These are phyloP conservation scores for Collybiopsis confluens DNA, from an alignment of 768 basidiomycete species.

Conservation along the genomic window DNA sequence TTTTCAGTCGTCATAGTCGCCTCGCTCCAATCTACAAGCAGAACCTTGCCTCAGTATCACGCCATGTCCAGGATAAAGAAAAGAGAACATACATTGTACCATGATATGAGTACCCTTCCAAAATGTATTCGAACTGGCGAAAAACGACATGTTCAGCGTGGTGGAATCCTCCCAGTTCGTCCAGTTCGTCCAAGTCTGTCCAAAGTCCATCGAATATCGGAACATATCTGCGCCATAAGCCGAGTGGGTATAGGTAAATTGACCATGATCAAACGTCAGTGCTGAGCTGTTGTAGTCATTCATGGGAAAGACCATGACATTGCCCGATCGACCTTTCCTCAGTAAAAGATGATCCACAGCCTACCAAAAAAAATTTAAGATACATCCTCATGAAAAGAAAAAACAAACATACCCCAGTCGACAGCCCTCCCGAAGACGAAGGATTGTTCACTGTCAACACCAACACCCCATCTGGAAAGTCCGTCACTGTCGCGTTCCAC, in stretches of 20 bases:
- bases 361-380: conserved; percentile 25
- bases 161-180: conserved; percentile 71
- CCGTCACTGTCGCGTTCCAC: conserved; percentile 70
- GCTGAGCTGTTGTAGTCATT: conserved; percentile 69
- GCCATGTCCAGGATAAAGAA: not conserved
- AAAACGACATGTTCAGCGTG: conserved; percentile 52
- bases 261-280: conserved; percentile 52
- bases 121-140: conserved; percentile 47
- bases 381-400: not conserved
- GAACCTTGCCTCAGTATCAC: conserved; percentile 25
- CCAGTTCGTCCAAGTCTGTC: conserved; percentile 82
- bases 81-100: conserved; percentile 71
- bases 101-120: conserved; percentile 86
- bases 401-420: conserved; percentile 50
- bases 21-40: conserved; percentile 68
- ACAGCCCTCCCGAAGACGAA: conserved; percentile 32
- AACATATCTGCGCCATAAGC: conserved; percentile 85
- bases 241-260: conserved; percentile 74
- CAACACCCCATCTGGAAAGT: conserved; percentile 81
- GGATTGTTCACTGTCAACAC: conserved; percentile 66
- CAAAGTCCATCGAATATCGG: conserved; percentile 85
- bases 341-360: conserved; percentile 73
- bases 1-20: conserved; percentile 56
- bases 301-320: conserved; percentile 84
- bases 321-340: conserved; percentile 71